phyloP scores from a whole-genome alignment of 331 rosid species.

The Malus hybrid region DNA sequence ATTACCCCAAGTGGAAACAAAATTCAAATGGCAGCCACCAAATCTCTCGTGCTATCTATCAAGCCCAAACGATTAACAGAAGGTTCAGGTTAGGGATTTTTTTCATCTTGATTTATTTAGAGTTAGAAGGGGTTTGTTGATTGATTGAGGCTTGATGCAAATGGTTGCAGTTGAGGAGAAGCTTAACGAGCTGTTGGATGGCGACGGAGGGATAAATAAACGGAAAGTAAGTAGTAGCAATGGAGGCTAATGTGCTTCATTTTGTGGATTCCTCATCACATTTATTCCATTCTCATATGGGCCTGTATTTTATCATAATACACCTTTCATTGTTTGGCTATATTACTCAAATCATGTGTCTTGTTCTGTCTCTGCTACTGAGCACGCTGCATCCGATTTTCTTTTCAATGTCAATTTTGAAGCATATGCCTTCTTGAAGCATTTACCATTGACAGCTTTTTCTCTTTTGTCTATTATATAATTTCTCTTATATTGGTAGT shows the following conservation, averaged over 20 bases:
- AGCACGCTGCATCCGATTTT: not conserved
- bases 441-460: not conserved
- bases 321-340: not conserved
- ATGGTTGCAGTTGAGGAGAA: constrained; percentile 83
- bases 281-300: not conserved
- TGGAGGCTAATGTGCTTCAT: constrained; percentile 5
- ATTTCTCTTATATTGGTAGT: not conserved
- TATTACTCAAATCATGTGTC: not conserved
- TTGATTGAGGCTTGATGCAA: constrained; percentile 20
- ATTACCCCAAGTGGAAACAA: constrained; percentile 29
- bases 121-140: constrained; percentile 3
- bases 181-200: constrained; percentile 88
- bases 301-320: not conserved
- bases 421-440: not conserved
- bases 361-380: not conserved
- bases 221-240: constrained; percentile 73
- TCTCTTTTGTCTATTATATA: not conserved
- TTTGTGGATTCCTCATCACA: not conserved
- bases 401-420: not conserved
- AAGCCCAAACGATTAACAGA: constrained; percentile 63
- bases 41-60: constrained; percentile 36
- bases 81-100: constrained; percentile 62
- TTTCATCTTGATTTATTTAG: constrained; percentile 1
- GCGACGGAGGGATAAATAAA: constrained; percentile 89
- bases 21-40: constrained; percentile 35